Evolutionary conservation across 2,329 filamentous ascomycete species (phyloP), one percentile per base, ranked within the genome.

Genomic region (Monilinia fructigena): DNA sequence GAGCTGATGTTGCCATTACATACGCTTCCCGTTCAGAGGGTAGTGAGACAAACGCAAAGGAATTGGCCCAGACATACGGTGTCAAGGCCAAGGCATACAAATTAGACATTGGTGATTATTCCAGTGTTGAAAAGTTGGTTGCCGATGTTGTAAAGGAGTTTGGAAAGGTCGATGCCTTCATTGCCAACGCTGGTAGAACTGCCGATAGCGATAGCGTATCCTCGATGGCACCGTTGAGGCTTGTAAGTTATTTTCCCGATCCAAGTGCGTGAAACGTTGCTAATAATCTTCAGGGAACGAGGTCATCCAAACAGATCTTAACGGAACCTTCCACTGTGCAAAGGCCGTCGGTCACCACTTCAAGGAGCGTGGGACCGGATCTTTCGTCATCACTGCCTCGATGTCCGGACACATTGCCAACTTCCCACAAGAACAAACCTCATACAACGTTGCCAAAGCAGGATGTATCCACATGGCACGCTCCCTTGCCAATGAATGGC

Each of bases 121-220:
- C 81, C 23, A 66, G 56, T 7, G 84, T 85, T 67, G 78, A 85
- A 75, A 77, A 66, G 47, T 65, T 88, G 66, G 85, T 89, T 73
- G 77, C 80, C 70, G 80, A 85, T 54, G 85, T 89, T 63, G 80
- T 88, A 75, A 80, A 81, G 71, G 90, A 93, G 75, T 93, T 93
- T 55, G 86, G 86, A 77, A 83, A 87, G 79, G 83, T 89, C 74
- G 86, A 89, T 74, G 84, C 83, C 72, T 88, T 89, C 78, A 84
- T 89, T 70, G 86, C 86, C 78, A 89, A 89, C 77, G 89, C 89
- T 26, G 89, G 89, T 66, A 85, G 86, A 68, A 91, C 89, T 7
- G 88, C 89, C 71, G 83, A 89, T 79, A 80, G 80, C 65, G 89
- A n/a, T n/a, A n/a, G n/a, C n/a, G 89, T 67, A 83, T 91, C 74